phyloP scores from a whole-genome alignment of 306 rosid genomes.

The Argentina anserina region DNA sequence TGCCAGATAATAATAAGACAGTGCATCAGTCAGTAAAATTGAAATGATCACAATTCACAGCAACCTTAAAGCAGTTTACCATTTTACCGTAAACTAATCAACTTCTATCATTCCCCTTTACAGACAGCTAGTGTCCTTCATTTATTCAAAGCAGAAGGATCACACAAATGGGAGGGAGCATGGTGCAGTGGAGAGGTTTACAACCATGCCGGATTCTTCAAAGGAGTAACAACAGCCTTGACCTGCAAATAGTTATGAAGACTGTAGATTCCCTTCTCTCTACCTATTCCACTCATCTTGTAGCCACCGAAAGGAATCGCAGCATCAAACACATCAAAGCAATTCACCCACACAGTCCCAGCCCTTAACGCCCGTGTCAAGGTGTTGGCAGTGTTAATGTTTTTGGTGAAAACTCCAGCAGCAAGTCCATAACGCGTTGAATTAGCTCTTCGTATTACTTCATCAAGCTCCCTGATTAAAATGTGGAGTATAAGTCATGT shows the following conservation, averaged over 20 bases:
- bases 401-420: constrained; percentile 79
- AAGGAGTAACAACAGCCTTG: constrained; percentile 73
- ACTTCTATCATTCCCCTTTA: neutral
- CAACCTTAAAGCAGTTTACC: neutral
- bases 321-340: constrained; percentile 91
- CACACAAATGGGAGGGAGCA: neutral
- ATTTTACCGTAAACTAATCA: neutral
- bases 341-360: constrained; percentile 86
- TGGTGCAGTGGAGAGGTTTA: constrained; percentile 28
- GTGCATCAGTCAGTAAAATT: neutral
- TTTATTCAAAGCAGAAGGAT: constrained; percentile 13
- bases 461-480: constrained; percentile 55
- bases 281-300: constrained; percentile 91
- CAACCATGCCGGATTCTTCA: constrained; percentile 81
- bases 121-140: neutral
- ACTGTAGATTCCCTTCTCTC: constrained; percentile 88
- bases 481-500: neutral
- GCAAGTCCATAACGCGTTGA: constrained; percentile 67
- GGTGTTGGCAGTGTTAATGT: constrained; percentile 55
- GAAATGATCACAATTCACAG: neutral
- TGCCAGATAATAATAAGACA: neutral
- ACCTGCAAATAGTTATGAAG: constrained; percentile 79
- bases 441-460: constrained; percentile 68
- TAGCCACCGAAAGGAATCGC: constrained; percentile 94
- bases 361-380: constrained; percentile 68